phyloP scores from a whole-genome alignment of 345 rosid genomes.

The Geranium brycei region DNA sequence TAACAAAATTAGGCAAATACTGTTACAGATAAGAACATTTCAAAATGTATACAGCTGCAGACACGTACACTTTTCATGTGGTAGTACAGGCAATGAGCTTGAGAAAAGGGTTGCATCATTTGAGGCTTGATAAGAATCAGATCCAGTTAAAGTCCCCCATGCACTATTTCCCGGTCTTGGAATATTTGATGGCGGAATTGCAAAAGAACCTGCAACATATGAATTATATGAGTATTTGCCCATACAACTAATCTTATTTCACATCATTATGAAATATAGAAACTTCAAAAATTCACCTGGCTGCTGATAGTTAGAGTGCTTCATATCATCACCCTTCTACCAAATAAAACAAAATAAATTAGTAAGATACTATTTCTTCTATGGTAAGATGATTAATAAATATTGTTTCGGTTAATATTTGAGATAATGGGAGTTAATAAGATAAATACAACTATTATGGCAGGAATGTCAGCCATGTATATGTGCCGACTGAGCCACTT shows the following conservation, averaged over 20 bases:
- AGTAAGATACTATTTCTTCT: background rate
- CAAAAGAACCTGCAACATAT: constrained; percentile 17
- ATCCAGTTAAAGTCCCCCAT: constrained; percentile 36
- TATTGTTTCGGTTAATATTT: no score
- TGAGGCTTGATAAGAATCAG: constrained; percentile 23
- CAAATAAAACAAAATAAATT: constrained; percentile 3
- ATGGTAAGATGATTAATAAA: no score
- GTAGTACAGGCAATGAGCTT: constrained; percentile 69
- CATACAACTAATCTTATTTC: background rate
- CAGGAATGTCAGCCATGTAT: no score
- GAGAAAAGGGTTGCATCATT: constrained; percentile 72
- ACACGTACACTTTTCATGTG: constrained; percentile 55
- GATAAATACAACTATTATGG: no score
- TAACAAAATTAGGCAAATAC: background rate
- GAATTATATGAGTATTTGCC: background rate
- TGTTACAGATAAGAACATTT: background rate
- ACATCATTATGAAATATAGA: background rate
- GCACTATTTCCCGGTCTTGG: constrained; percentile 24
- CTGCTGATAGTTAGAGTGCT: constrained; percentile 17
- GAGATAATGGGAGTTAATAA: no score
- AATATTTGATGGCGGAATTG: constrained; percentile 16
- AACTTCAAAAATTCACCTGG: constrained; percentile 18
- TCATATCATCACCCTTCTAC: constrained; percentile 25
- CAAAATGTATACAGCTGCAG: background rate
- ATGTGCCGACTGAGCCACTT: no score